These are phyloP conservation scores for Rhododendron vialii DNA, from an alignment of 148 eudicot genomes.

Conservation along the genomic window DNA sequence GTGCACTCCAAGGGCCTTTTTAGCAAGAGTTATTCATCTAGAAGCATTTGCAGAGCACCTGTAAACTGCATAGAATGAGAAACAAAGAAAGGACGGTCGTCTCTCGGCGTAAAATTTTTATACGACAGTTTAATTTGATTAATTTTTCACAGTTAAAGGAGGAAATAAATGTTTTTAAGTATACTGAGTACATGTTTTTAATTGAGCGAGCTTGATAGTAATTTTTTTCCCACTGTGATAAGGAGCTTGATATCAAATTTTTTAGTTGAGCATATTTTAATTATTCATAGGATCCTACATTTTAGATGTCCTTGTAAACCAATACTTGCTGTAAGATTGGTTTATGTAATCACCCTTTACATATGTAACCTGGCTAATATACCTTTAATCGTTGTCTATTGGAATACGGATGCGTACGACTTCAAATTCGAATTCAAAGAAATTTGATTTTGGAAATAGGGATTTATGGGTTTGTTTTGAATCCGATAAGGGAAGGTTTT, in stretches of 20 bases:
- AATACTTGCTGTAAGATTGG: background rate
- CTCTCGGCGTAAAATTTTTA: background rate
- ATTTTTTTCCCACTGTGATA: background rate
- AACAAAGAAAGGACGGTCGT: background rate
- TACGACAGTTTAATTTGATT: background rate
- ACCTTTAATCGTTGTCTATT: background rate
- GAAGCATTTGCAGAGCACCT: background rate
- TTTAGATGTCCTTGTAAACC: background rate
- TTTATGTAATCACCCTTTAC: background rate
- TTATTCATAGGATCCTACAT: background rate
- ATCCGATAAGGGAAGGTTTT: background rate
- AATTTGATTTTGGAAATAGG: background rate
- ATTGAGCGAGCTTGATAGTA: background rate
- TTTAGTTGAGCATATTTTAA: background rate
- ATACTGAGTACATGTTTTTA: background rate
- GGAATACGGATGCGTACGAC: background rate
- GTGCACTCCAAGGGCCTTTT: background rate
- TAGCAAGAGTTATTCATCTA: background rate
- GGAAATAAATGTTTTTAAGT: background rate
- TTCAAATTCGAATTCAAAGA: background rate
- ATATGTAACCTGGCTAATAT: background rate
- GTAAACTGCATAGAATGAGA: background rate
- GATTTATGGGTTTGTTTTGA: background rate
- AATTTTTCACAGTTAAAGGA: background rate
- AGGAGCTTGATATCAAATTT: background rate